Evolutionary conservation across 1,139 yeast species (phyloP).

Genomic region (Neolecta irregularis): DNA sequence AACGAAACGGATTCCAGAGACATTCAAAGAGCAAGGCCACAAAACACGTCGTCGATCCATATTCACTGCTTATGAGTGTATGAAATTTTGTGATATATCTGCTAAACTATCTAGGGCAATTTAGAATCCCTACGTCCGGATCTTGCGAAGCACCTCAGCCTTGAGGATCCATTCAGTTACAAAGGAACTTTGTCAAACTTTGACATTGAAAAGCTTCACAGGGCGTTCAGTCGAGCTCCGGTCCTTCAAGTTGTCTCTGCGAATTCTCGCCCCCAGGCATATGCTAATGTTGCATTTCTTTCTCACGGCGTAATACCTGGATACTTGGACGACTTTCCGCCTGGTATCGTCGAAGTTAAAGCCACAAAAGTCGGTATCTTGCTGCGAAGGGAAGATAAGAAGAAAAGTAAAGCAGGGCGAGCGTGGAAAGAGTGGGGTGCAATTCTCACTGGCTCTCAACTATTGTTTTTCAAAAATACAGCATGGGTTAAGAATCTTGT

Average conservation of each 20-base stretch:
- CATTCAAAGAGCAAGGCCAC: constrained; percentile 21
- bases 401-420: constrained; percentile 19
- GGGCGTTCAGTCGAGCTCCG: constrained; percentile 23
- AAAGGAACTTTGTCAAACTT: constrained; percentile 18
- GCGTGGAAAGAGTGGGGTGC: constrained; percentile 31
- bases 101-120: too few relatives aligned
- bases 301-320: too few relatives aligned
- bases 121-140: constrained; percentile 26
- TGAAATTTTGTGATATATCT: too few relatives aligned
- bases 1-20: constrained; percentile 15
- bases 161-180: constrained; percentile 23
- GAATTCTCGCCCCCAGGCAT: constrained; percentile 27
- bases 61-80: constrained; percentile 26
- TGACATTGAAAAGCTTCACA: constrained; percentile 21
- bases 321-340: constrained; percentile 20
- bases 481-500: constrained; percentile 25
- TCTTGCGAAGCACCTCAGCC: constrained; percentile 18
- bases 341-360: constrained; percentile 28
- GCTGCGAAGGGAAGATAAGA: constrained; percentile 25
- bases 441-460: constrained; percentile 28
- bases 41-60: too few relatives aligned
- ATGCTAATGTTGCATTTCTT: constrained; percentile 15
- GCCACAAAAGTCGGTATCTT: constrained; percentile 29
- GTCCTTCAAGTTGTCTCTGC: constrained; percentile 25
- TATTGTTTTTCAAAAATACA: constrained; percentile 29